A percentile compares a stretch with the other conserved stretches of the same genome.
Evolutionary conservation across 2,329 filamentous ascomycete species (phyloP).

Genomic region (Aspergillus sp.): DNA sequence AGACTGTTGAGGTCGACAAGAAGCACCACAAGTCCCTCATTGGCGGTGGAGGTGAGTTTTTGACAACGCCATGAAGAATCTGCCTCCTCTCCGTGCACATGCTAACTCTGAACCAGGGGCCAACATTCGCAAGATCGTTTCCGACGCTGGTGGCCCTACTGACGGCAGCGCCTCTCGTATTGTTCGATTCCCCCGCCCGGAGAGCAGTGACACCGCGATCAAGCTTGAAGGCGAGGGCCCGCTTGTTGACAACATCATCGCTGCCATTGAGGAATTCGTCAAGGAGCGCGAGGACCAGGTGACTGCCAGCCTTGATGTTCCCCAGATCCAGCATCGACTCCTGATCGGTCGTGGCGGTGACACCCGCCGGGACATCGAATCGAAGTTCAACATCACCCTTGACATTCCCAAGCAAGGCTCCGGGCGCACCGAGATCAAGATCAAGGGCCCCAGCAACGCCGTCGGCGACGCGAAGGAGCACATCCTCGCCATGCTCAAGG

Average conservation of each 20-base stretch:
- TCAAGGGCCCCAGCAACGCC: conserved; percentile 73
- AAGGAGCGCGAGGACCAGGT: conserved; percentile 80
- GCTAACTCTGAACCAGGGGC: conserved; percentile 57
- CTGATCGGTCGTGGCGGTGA: conserved; percentile 93
- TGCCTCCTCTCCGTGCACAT: conserved; percentile 7
- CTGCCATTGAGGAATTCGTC: conserved; percentile 78
- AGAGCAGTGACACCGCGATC: conserved; percentile 77
- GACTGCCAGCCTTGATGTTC: conserved; percentile 75
- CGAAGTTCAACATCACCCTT: conserved; percentile 79
- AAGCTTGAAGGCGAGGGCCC: conserved; percentile 81
- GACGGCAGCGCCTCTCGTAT: conserved; percentile 83
- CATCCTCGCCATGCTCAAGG: conserved; percentile 73
- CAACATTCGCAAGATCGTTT: conserved; percentile 82
- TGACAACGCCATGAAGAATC: background rate
- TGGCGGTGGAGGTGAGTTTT: conserved; percentile 74
- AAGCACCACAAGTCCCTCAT: conserved; percentile 87
- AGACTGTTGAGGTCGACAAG: conserved; percentile 86
- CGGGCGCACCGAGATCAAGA: conserved; percentile 79
- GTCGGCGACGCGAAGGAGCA: conserved; percentile 86
- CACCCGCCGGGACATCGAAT: conserved; percentile 78
- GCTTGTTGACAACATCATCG: conserved; percentile 85
- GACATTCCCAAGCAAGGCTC: conserved; percentile 91
- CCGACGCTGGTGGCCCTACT: conserved; percentile 83
- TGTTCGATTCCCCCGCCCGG: conserved; percentile 91
- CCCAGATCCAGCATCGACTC: conserved; percentile 83